Evolutionary conservation across 1,139 yeast species (phyloP).

Genomic region (Geotrichum klebahnii): DNA sequence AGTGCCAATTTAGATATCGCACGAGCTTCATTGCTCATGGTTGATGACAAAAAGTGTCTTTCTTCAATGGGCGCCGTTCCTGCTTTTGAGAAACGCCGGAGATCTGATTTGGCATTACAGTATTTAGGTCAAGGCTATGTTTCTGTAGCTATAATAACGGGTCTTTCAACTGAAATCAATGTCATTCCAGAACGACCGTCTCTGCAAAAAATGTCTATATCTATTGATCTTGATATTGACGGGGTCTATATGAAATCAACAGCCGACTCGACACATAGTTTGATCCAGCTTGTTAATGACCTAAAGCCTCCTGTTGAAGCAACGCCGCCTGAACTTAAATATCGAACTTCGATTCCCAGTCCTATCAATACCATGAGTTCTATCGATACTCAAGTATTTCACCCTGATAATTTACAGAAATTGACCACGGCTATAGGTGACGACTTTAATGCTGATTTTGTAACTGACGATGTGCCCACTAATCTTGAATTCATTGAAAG

Average conservation of each 20-base stretch:
- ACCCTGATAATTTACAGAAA: conserved; percentile 1
- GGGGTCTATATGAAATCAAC: conserved; percentile 47
- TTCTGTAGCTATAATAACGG: conserved; percentile 12
- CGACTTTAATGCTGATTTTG: conserved; percentile 27
- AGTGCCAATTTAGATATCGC: conserved; percentile 26
- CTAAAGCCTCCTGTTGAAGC: conserved; percentile 58
- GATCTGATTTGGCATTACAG: conserved; percentile 12
- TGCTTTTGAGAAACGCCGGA: conserved; percentile 10
- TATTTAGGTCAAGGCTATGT: conserved; percentile 17
- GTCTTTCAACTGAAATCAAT: neutral
- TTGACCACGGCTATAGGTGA: conserved; percentile 1
- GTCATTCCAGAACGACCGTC: neutral
- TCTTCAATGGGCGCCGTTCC: conserved; percentile 9
- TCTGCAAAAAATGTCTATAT: conserved; percentile 9
- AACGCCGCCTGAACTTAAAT: conserved; percentile 43
- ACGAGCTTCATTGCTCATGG: conserved; percentile 32
- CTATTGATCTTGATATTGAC: conserved; percentile 10
- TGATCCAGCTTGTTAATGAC: conserved; percentile 64
- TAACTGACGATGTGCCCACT: conserved; percentile 33
- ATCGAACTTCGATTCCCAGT: conserved; percentile 31
- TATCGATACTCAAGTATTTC: conserved; percentile 11
- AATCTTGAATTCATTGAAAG: conserved; percentile 41
- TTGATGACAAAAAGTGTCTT: conserved; percentile 31
- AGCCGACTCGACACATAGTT: conserved; percentile 78
- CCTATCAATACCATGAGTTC: conserved; percentile 39